Conservation (phyloP, 2,329 filamentous ascomycete species). For the Colletotrichum tanaceti region DNA sequence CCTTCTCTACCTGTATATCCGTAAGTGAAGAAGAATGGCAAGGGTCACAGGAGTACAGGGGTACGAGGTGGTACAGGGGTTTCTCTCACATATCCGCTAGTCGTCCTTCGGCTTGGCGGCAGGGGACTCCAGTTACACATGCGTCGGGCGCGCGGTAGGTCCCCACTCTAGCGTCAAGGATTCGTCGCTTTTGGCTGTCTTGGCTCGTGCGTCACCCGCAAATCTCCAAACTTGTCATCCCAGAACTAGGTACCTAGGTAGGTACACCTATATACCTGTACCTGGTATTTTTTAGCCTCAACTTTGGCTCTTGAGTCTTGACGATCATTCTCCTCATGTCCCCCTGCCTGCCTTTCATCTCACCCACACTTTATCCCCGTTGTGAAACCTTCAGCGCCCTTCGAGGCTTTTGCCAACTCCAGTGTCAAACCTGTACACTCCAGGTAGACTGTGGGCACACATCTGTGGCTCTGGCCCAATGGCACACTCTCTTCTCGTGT, state of each 20-base stretch:
- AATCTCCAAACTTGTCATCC: constrained; percentile 36
- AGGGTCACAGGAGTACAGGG: constrained; percentile 3
- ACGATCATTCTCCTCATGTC: too few species aligned
- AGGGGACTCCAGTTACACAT: constrained; percentile 30
- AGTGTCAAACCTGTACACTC: constrained; percentile 20
- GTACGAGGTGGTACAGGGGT: background rate
- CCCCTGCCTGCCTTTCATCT: too few species aligned
- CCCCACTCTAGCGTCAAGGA: background rate
- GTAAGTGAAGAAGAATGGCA: too few species aligned
- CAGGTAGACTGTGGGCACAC: too few species aligned
- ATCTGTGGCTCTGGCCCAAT: constrained; percentile 29
- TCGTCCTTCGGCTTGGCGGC: constrained; percentile 13
- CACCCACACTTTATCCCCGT: constrained; percentile 31
- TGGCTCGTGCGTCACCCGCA: constrained; percentile 36
- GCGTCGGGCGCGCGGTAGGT: constrained; percentile 12
- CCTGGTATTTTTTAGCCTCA: background rate
- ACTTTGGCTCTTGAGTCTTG: background rate
- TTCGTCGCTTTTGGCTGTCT: constrained; percentile 9
- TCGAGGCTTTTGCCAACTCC: constrained; percentile 19
- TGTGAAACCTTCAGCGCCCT: constrained; percentile 25
- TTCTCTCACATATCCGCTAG: constrained; percentile 20
- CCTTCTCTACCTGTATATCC: too few species aligned
- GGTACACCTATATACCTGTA: too few species aligned
- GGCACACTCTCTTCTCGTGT: constrained; percentile 15
- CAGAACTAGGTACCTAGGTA: too few species aligned